phyloP scores from a whole-genome alignment of 73 alveolate genomes.

The Paramecium tetraurelia region DNA sequence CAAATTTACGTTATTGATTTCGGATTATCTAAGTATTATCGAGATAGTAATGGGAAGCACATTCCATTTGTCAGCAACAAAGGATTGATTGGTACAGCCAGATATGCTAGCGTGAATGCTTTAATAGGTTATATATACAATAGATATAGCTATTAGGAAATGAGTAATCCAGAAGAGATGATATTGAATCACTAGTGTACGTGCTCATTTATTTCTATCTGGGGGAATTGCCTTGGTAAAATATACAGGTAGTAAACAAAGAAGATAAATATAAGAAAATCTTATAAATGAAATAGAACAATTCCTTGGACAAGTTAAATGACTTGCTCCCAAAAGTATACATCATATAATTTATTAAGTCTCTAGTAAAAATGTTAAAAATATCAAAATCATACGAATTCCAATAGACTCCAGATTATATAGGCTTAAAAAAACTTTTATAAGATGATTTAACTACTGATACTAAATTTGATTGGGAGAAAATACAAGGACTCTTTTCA shows the following conservation, averaged over 20 bases:
- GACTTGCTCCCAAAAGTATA: not conserved
- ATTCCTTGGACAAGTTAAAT: not conserved
- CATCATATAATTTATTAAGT: not conserved
- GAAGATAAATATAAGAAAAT: conserved; percentile 77
- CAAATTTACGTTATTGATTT: conserved; percentile 86
- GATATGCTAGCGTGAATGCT: conserved; percentile 73
- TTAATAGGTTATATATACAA: conserved; percentile 47
- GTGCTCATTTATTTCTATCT: conserved; percentile 74
- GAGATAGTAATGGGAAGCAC: conserved; percentile 85
- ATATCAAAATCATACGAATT: not conserved
- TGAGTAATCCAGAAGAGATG: conserved; percentile 85
- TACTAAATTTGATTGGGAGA: not conserved
- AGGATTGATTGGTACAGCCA: conserved; percentile 95
- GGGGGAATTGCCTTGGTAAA: conserved; percentile 89
- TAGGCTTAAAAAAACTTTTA: not conserved
- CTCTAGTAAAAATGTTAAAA: not conserved
- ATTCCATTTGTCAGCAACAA: conserved; percentile 89
- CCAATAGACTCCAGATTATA: not conserved
- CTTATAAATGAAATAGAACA: conserved; percentile 67
- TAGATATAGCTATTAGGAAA: not conserved
- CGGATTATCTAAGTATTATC: conserved; percentile 89
- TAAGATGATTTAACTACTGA: not conserved
- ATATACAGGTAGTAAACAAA: conserved; percentile 69
- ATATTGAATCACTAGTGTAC: conserved; percentile 83
- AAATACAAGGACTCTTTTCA: not conserved